Conservation (phyloP, 2,329 filamentous ascomycete species). For the Fusarium azukiicola region DNA sequence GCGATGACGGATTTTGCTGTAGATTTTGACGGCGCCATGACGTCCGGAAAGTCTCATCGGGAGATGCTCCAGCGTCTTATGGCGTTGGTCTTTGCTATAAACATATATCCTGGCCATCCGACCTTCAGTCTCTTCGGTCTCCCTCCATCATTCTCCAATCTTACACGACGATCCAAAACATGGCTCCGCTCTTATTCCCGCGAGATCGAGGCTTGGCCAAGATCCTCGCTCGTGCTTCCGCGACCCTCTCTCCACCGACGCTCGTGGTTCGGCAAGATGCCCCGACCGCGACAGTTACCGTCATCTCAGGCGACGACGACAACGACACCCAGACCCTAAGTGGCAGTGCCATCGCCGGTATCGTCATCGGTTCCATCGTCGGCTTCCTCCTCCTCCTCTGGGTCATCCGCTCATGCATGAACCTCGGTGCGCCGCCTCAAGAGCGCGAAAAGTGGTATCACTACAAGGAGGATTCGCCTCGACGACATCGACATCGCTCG, state of each 20-base stretch:
- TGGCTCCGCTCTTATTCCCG: conserved; percentile 44
- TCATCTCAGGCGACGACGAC: conserved; percentile 49
- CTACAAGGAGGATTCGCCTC: conserved; percentile 51
- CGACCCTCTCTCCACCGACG: conserved; percentile 39
- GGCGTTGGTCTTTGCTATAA: no score
- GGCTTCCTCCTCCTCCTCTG: conserved; percentile 70
- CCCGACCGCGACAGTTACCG: conserved; percentile 56
- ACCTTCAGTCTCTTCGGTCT: neutral
- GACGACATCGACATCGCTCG: conserved; percentile 50
- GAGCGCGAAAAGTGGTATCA: conserved; percentile 60
- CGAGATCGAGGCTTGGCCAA: conserved; percentile 40
- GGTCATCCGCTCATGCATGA: conserved; percentile 69
- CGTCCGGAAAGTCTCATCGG: conserved; percentile 36
- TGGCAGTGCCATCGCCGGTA: conserved; percentile 74
- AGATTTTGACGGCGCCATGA: conserved; percentile 45
- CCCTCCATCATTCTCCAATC: neutral
- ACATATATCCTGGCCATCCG: conserved; percentile 20
- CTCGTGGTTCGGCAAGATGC: conserved; percentile 47
- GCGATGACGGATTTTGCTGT: conserved; percentile 33
- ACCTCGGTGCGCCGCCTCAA: conserved; percentile 63
- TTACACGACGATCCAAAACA: neutral
- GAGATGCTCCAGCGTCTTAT: no score
- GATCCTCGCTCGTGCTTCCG: conserved; percentile 41
- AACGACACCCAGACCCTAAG: conserved; percentile 56
- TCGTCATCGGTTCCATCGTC: conserved; percentile 71